A percentile compares a stretch with the other conserved stretches of the same genome.
Conservation (phyloP, 768 basidiomycete genomes). For the Suillus ampliporus region DNA sequence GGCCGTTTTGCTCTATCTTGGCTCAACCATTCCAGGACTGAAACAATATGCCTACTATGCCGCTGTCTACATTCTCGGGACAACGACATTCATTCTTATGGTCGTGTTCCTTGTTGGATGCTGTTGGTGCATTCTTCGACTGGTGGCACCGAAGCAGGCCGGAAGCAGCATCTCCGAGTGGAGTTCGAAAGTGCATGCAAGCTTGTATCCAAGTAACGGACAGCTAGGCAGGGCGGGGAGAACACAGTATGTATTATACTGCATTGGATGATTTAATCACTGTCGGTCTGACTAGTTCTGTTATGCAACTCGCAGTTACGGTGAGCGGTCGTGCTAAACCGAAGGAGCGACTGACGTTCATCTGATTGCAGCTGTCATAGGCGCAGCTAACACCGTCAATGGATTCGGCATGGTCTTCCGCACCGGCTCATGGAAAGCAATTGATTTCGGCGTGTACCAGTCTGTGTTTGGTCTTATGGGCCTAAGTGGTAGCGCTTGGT, state of each 20-base stretch:
- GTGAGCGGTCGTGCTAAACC: neutral
- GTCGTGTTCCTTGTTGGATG: neutral
- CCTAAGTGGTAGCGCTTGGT: neutral
- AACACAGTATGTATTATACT: neutral
- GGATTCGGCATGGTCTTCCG: neutral
- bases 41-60: neutral
- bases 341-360: neutral
- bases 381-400: neutral
- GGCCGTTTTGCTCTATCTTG: neutral
- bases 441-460: neutral
- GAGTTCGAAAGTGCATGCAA: no score
- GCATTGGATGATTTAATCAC: neutral
- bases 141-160: neutral
- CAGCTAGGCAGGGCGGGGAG: neutral
- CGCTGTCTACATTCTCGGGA: neutral
- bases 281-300: neutral
- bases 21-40: conserved; percentile 1
- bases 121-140: neutral
- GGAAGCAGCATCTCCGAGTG: neutral
- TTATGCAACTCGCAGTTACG: neutral
- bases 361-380: neutral
- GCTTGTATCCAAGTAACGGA: no score
- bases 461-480: neutral
- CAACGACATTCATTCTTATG: neutral
- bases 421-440: neutral